Evolutionary conservation across 495 filamentous ascomycete genomes (phyloP).

Genomic region (Aspergillus avenaceus): DNA sequence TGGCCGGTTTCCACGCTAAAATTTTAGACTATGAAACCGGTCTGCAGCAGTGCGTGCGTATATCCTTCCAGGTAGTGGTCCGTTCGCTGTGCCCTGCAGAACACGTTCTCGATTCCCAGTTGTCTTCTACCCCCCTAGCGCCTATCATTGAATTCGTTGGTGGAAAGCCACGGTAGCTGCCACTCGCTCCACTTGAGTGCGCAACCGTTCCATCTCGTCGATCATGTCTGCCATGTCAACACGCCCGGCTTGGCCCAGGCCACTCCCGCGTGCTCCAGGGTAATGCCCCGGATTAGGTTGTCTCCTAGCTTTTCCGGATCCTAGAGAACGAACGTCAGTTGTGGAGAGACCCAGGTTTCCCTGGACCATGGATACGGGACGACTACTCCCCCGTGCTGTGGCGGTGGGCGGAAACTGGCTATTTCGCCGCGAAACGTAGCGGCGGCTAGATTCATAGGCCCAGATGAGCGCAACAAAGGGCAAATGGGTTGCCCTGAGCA

Average conservation of each 20-base stretch:
- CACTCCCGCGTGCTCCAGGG: conserved; percentile 19
- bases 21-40: conserved; percentile 8
- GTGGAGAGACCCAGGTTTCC: conserved; percentile 25
- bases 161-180: conserved; percentile 22
- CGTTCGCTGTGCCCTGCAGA: background rate
- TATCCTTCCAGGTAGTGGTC: conserved; percentile 9
- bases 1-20: conserved; percentile 13
- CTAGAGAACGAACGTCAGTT: conserved; percentile 18
- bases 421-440: conserved; percentile 20
- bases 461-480: conserved; percentile 61
- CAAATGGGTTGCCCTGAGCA: conserved; percentile 69
- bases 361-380: conserved; percentile 23
- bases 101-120: background rate
- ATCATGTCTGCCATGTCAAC: conserved; percentile 31
- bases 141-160: conserved; percentile 12
- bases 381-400: conserved; percentile 17
- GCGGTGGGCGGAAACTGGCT: conserved; percentile 22
- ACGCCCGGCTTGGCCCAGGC: conserved; percentile 16
- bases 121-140: background rate
- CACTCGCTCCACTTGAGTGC: conserved; percentile 36
- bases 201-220: conserved; percentile 37
- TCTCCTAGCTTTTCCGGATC: conserved; percentile 14
- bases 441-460: conserved; percentile 50
- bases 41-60: conserved; percentile 16
- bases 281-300: conserved; percentile 18